A percentile compares a stretch with the other conserved stretches of the same genome.
Evolutionary conservation across 2,329 filamentous ascomycete genomes (phyloP).

Genomic region (Cladosporium austrohemisphaericum): DNA sequence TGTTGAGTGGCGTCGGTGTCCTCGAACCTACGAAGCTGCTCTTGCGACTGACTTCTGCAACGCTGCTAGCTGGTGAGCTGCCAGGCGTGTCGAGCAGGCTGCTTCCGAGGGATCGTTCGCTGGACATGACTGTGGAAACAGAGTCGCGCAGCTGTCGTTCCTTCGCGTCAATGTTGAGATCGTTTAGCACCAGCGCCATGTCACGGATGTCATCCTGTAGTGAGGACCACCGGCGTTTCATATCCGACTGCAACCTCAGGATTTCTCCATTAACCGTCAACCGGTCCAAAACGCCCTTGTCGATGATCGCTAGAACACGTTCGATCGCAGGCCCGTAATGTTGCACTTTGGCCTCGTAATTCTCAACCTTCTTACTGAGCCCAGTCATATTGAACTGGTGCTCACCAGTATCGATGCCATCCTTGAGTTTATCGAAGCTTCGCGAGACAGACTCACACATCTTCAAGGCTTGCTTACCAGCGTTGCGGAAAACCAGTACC

Average conservation of each 20-base stretch:
- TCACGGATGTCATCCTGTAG: slow-evolving; percentile 74
- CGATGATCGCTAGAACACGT: slow-evolving; percentile 84
- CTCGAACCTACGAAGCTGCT: slow-evolving; percentile 44
- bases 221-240: slow-evolving; percentile 75
- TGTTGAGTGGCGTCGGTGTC: slow-evolving; percentile 39
- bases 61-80: slow-evolving; percentile 64
- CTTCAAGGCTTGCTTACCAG: slow-evolving; percentile 85
- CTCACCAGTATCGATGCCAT: slow-evolving; percentile 70
- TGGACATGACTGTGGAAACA: slow-evolving; percentile 85
- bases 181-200: slow-evolving; percentile 71
- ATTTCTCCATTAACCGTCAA: slow-evolving; percentile 96
- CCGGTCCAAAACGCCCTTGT: slow-evolving; percentile 92
- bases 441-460: slow-evolving; percentile 95
- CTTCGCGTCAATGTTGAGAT: slow-evolving; percentile 54
- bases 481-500: slow-evolving; percentile 92
- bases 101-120: slow-evolving; percentile 67
- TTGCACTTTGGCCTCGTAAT: slow-evolving; percentile 88
- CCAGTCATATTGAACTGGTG: slow-evolving; percentile 67
- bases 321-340: slow-evolving; percentile 94
- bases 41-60: slow-evolving; percentile 52
- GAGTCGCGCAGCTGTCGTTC: slow-evolving; percentile 83
- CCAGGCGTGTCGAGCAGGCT: slow-evolving; percentile 62
- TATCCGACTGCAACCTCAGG: slow-evolving; percentile 76
- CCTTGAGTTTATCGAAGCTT: slow-evolving; percentile 75
- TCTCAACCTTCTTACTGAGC: slow-evolving; percentile 81